phyloP scores from a whole-genome alignment of 768 basidiomycete species.

The Coprinellus micaceus region DNA sequence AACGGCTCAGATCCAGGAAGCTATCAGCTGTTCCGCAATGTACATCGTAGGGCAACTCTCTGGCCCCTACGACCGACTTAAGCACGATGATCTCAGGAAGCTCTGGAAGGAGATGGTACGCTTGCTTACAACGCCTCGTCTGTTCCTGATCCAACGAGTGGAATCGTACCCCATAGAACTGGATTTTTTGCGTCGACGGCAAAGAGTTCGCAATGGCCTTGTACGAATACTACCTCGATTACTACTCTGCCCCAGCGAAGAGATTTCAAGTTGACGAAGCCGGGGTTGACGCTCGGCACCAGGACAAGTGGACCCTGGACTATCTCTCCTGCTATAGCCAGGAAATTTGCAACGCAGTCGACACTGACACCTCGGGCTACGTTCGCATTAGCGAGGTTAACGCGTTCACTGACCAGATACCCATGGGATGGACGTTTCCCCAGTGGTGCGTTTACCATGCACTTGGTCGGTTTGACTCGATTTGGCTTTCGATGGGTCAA shows the following conservation, averaged over 20 bases:
- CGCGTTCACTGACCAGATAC: constrained; percentile 15
- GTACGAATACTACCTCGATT: constrained; percentile 21
- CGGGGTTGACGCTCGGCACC: neutral
- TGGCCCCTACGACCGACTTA: constrained; percentile 16
- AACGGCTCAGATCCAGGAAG: constrained; percentile 9
- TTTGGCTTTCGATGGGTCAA: neutral
- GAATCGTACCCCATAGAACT: constrained; percentile 8
- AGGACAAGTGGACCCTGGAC: constrained; percentile 19
- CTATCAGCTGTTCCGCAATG: constrained; percentile 10
- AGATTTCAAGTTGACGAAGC: neutral
- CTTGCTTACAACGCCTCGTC: neutral
- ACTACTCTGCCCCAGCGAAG: constrained; percentile 3
- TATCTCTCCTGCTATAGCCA: constrained; percentile 13
- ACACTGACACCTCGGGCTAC: constrained; percentile 19
- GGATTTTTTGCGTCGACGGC: constrained; percentile 24
- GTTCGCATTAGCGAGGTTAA: constrained; percentile 23
- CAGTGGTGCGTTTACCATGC: constrained; percentile 22
- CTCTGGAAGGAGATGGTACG: constrained; percentile 15
- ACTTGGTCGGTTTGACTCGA: constrained; percentile 13
- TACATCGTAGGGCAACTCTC: constrained; percentile 12
- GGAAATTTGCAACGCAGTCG: constrained; percentile 15
- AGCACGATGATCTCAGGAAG: constrained; percentile 10
- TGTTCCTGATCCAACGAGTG: neutral
- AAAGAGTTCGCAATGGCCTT: constrained; percentile 18
- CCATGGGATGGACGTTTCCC: constrained; percentile 19